Percentiles rank a stretch among this genome's conserved stretches.
phyloP scores from a whole-genome alignment of 2,329 filamentous ascomycete species.

The Fusarium odoratissimum region DNA sequence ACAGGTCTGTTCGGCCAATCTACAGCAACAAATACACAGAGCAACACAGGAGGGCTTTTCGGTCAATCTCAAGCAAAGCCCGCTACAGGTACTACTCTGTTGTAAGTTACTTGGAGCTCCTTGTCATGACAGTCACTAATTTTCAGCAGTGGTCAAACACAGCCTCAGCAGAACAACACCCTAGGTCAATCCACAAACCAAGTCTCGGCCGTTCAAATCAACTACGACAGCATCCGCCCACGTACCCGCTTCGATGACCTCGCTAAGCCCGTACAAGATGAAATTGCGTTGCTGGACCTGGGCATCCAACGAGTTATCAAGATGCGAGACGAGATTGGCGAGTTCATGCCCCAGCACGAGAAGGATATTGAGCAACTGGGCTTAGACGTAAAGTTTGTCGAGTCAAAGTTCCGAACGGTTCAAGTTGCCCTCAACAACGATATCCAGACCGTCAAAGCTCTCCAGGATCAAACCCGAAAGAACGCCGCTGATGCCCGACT shows the following conservation, averaged over 20 bases:
- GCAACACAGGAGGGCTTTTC: constrained; percentile 48
- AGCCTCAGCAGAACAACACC: constrained; percentile 43
- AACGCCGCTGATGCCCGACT: constrained; percentile 78
- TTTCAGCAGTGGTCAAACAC: constrained; percentile 45
- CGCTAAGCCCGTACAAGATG: constrained; percentile 80
- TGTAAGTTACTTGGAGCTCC: constrained; percentile 43
- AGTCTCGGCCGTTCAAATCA: constrained; percentile 80
- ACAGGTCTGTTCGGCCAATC: constrained; percentile 48
- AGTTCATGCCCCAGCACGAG: constrained; percentile 70
- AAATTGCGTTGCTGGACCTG: constrained; percentile 82
- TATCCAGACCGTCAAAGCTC: constrained; percentile 70
- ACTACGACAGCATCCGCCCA: constrained; percentile 80
- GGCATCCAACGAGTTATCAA: constrained; percentile 84
- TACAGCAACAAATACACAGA: constrained; percentile 30
- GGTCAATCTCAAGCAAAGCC: constrained; percentile 51
- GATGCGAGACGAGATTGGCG: constrained; percentile 80
- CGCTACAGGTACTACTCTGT: constrained; percentile 43
- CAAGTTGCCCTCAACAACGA: constrained; percentile 64
- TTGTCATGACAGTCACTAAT: constrained; percentile 27
- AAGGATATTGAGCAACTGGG: constrained; percentile 60
- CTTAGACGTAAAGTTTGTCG: constrained; percentile 61
- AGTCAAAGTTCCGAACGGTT: constrained; percentile 60
- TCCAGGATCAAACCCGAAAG: constrained; percentile 69
- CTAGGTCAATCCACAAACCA: constrained; percentile 57
- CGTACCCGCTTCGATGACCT: constrained; percentile 95